Evolutionary conservation across 345 rosid species (phyloP), one percentile per base, ranked within the genome.

Genomic region (Reutealis trisperma): DNA sequence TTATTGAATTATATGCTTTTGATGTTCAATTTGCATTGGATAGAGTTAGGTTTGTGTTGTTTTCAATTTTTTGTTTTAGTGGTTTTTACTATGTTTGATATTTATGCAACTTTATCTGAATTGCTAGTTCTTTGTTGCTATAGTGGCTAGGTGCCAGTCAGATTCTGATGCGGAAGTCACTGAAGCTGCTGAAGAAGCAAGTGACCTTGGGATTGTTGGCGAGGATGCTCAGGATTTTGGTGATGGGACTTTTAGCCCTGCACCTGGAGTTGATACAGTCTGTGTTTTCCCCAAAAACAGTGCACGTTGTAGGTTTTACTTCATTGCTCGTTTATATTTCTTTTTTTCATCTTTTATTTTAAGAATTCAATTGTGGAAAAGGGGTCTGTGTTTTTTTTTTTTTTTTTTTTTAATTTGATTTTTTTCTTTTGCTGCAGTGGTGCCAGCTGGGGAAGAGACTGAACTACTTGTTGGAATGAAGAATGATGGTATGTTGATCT

Each of bases 401-500:
- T 37, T 44, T 27, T 27, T 27, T 21, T 57, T 68, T 62, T 79
- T 63, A 63, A 58, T 63, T 12, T 67, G 51, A 54, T 71, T 66
- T 69, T 21, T 60, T 10, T 75, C 58, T 10, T 54, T 59, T 72
- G 60, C 67, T 83, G 78, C 83, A 96, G 99, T 88, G 81, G 86
- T 96, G 67, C 74, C 83, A 57, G 94, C 97, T 74, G 99, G 98
- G 73, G 84, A 79, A 80, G 97, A 93, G 83, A 79, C 94, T 72
- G 96, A 92, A 75, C 79, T 96, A 21, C 90, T 93, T 19, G 96
- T 88, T 78, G 99, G 98, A 73, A 63, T 96, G 78, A 94, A 91
- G 84, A 93, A 93, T 73, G 90, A 88, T 82, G 99, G 99, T 96
- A 89, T 71, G 73, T 34, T 62, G n/a, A 61, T 63, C 61, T 61